Evolutionary conservation across 2,329 filamentous ascomycete species (phyloP).

Genomic region (Monosporascus sp.): DNA sequence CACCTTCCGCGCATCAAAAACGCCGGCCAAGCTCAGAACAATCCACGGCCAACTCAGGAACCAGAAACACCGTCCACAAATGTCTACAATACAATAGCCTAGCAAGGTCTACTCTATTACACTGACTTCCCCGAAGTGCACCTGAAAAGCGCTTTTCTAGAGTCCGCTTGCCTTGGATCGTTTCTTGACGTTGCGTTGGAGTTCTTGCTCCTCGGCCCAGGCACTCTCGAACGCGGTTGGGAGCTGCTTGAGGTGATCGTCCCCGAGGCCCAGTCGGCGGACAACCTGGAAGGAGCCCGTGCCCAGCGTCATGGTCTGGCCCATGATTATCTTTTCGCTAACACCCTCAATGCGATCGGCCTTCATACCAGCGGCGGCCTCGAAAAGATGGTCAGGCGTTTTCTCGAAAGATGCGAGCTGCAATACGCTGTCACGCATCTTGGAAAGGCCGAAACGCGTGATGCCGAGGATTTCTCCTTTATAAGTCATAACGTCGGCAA

Average conservation of each 20-base stretch:
- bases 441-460: slow-evolving; percentile 90
- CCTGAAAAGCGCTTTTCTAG: slow-evolving; percentile 1
- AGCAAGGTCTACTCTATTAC: no score
- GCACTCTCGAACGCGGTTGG: slow-evolving; percentile 68
- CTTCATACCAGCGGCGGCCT: slow-evolving; percentile 89
- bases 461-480: slow-evolving; percentile 96
- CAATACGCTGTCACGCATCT: slow-evolving; percentile 91
- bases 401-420: slow-evolving; percentile 97
- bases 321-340: slow-evolving; percentile 96
- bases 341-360: slow-evolving; percentile 90
- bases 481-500: slow-evolving; percentile 98
- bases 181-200: slow-evolving; percentile 9
- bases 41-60: no score
- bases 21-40: no score
- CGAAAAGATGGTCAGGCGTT: slow-evolving; percentile 95
- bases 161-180: slow-evolving; percentile 8
- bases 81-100: background rate
- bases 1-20: no score
- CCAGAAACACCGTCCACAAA: background rate
- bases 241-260: slow-evolving; percentile 51
- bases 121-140: no score
- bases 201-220: slow-evolving; percentile 40
- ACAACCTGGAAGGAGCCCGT: slow-evolving; percentile 92
- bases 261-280: slow-evolving; percentile 63
- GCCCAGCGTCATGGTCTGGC: slow-evolving; percentile 85